These are phyloP conservation scores for Mycena polygramma DNA, from an alignment of 768 basidiomycete genomes.

Conservation along the genomic window DNA sequence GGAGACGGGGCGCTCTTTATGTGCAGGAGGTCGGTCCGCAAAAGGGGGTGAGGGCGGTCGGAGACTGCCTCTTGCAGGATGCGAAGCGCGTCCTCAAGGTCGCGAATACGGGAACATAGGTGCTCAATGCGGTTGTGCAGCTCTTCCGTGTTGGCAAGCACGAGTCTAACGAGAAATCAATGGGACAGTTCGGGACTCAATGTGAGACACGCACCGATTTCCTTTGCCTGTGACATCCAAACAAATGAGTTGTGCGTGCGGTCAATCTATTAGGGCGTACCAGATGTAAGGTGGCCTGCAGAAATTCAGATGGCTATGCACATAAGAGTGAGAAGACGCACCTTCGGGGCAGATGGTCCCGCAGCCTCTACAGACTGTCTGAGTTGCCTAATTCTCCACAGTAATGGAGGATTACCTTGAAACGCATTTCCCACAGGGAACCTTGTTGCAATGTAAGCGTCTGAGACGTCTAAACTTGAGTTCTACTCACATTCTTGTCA, in stretches of 20 bases:
- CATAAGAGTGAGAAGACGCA: conserved; percentile 42
- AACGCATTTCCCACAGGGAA: conserved; percentile 84
- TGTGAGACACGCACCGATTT: conserved; percentile 56
- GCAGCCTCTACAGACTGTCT: conserved; percentile 63
- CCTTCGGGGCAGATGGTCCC: conserved; percentile 84
- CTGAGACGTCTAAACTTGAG: background rate
- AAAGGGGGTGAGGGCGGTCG: conserved; percentile 63
- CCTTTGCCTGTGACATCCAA: conserved; percentile 60
- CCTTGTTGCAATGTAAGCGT: conserved; percentile 51
- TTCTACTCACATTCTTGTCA: conserved; percentile 66
- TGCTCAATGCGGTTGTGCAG: conserved; percentile 75
- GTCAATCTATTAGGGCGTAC: conserved; percentile 51
- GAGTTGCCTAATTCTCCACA: background rate
- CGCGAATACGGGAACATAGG: conserved; percentile 67
- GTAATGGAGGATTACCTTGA: conserved; percentile 48
- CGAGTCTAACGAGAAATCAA: conserved; percentile 51
- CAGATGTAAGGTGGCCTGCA: conserved; percentile 26
- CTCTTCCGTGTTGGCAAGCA: conserved; percentile 79
- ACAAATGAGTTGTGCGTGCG: conserved; percentile 52
- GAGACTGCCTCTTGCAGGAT: conserved; percentile 62
- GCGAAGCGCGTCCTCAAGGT: conserved; percentile 71
- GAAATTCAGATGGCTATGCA: conserved; percentile 8
- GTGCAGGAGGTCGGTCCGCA: conserved; percentile 50
- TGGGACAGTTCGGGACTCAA: too few species aligned
- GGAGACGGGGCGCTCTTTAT: conserved; percentile 38